phyloP scores from a whole-genome alignment of 116 monocot species.

The Thalassia testudinum region DNA sequence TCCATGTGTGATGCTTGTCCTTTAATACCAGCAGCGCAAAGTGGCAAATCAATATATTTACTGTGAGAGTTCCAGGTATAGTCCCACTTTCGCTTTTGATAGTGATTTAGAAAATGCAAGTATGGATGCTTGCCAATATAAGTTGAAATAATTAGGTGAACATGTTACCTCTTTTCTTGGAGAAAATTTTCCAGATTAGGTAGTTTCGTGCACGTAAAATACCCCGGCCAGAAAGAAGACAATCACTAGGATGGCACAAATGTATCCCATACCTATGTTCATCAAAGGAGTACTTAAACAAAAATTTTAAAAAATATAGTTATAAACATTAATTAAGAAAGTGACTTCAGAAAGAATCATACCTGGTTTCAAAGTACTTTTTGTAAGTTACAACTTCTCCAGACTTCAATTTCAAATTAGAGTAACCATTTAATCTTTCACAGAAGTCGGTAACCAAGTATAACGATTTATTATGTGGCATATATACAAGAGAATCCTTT shows the following conservation, averaged over 20 bases:
- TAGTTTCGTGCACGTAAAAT: constrained; percentile 30
- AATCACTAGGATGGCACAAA: constrained; percentile 12
- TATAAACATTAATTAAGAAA: constrained; percentile 1
- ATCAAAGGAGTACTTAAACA: too few species aligned
- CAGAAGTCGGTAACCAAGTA: constrained; percentile 30
- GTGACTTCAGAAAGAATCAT: constrained; percentile 1
- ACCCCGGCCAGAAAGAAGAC: constrained; percentile 22
- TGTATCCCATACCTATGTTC: constrained; percentile 28
- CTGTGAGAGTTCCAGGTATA: too few species aligned
- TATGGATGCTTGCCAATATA: too few species aligned
- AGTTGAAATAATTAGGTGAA: too few species aligned
- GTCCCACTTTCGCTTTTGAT: too few species aligned
- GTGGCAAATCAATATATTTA: too few species aligned
- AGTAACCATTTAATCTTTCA: constrained; percentile 23
- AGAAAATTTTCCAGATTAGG: constrained; percentile 7
- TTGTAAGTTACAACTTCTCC: constrained; percentile 28
- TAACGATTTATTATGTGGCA: constrained; percentile 39
- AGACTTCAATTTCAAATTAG: constrained; percentile 16
- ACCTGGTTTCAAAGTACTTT: constrained; percentile 25
- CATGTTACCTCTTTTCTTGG: constrained; percentile 26
- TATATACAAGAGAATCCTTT: constrained; percentile 43
- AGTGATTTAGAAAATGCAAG: too few species aligned
- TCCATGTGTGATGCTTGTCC: too few species aligned
- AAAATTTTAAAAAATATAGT: background rate
- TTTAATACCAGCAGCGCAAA: too few species aligned